Evolutionary conservation across 2,329 filamentous ascomycete genomes (phyloP).

Genomic region (Waltergamsia citrina): DNA sequence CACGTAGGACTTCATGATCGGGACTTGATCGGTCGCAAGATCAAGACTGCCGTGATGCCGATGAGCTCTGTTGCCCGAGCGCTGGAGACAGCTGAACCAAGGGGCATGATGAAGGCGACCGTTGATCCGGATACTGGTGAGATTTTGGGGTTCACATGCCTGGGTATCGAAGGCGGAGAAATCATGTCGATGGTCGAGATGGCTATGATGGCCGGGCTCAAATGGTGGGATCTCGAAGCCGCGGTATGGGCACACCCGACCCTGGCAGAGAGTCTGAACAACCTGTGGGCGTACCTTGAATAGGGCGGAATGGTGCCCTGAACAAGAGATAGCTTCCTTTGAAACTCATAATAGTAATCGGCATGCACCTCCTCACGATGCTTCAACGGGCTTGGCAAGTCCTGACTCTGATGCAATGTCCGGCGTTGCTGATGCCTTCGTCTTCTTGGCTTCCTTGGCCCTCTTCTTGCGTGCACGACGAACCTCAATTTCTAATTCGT

Average conservation of each 20-base stretch:
- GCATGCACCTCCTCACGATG: neutral
- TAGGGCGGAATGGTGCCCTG: no score
- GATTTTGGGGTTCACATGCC: slow-evolving; percentile 42
- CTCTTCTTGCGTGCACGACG: slow-evolving; percentile 48
- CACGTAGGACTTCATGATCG: slow-evolving; percentile 37
- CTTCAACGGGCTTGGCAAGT: neutral
- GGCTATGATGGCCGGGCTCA: slow-evolving; percentile 37
- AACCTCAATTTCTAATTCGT: slow-evolving; percentile 58
- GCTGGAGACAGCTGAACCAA: slow-evolving; percentile 39
- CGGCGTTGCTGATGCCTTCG: neutral
- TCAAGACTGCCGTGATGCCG: slow-evolving; percentile 37
- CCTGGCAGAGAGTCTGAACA: slow-evolving; percentile 40
- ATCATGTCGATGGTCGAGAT: slow-evolving; percentile 43
- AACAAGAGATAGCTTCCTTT: no score
- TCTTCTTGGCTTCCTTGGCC: slow-evolving; percentile 28
- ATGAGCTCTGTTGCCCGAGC: slow-evolving; percentile 40
- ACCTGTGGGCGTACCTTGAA: slow-evolving; percentile 34
- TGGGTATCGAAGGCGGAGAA: slow-evolving; percentile 42
- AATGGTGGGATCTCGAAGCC: slow-evolving; percentile 32
- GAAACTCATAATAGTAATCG: neutral
- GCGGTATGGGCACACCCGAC: slow-evolving; percentile 41
- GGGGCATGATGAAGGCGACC: slow-evolving; percentile 42
- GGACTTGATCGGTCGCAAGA: slow-evolving; percentile 21
- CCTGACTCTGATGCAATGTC: neutral
- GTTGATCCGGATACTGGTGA: slow-evolving; percentile 34